Base-by-base conservation (phyloP, 768 basidiomycete genomes). In the Cystobasidium tubakii region DNA sequence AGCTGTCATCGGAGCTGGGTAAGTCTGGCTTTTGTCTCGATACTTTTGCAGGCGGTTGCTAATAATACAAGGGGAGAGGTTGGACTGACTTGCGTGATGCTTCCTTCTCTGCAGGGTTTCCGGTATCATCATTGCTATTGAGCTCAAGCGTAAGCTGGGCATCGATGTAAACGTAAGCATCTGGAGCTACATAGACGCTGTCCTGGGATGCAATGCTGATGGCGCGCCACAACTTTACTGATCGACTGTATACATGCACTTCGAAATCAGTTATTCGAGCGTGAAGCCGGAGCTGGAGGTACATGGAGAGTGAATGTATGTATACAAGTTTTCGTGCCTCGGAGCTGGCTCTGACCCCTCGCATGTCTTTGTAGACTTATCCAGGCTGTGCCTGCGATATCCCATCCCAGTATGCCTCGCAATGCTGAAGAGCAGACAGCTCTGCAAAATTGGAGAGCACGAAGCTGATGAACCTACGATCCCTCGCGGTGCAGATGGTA, bases 321-420 rank as follows among this genome's bases (percentile, higher is more conserved):
- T 29, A 36, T 36, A n/a, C 10, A 55, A 9, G 50, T 7, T 19
- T 44, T 17, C 33, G 36, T 46, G 12, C 19, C 9, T 23, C 23
- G 42, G 39, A 44, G 44, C 12, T 25, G 7, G 9, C 62, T 66
- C 23, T 17, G 44, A 42, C 42, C 39, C 39, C 39, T 39, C 4
- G 15, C 36, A 66, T 29, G 12, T 13, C 12, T 54, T 21, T 21
- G 3, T 29, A 71, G 69, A 71, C 69, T 10, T 71, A 71, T 29
- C 69, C 69, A 34, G 69, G 69, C 19, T 71, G 69, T 29, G 69
- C 69, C n/a, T 71, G 69, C 54, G 69, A 71, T 60, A 60, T 71
- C 13, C 69, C 53, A 13, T 55, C 50, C 25, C 69, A 71, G 69
- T 71, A 60, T 23, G 69, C 21, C 53, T 27, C 44, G 17, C 25